Conservation (phyloP, 2,329 filamentous ascomycete species). For the Beauveria sp. region DNA sequence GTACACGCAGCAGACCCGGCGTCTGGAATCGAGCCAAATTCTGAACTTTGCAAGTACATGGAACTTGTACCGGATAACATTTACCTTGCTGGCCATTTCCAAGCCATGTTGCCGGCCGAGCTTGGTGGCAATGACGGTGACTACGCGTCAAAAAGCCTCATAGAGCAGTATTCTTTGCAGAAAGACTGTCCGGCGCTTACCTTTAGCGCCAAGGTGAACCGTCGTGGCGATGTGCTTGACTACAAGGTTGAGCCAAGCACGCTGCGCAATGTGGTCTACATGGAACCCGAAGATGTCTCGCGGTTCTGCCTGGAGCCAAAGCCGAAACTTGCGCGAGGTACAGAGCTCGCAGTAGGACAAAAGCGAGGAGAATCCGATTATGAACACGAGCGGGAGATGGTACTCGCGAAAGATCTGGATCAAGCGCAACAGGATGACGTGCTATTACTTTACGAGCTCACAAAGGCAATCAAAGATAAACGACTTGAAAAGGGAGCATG, state of each 20-base stretch:
- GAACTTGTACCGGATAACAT: conserved; percentile 52
- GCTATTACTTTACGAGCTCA: conserved; percentile 38
- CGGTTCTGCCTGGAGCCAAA: conserved; percentile 31
- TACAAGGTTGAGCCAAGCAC: conserved; percentile 45
- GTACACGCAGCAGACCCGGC: conserved; percentile 74
- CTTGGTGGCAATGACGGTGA: conserved; percentile 23
- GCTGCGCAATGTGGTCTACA: conserved; percentile 48
- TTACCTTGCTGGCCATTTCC: conserved; percentile 51
- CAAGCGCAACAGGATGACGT: conserved; percentile 38
- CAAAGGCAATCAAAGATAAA: conserved; percentile 33
- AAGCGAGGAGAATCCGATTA: conserved; percentile 13
- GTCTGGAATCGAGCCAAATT: conserved; percentile 55
- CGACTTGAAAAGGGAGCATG: conserved; percentile 42
- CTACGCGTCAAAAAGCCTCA: conserved; percentile 29
- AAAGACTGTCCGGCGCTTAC: conserved; percentile 47
- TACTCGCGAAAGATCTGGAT: conserved; percentile 33
- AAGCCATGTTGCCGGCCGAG: conserved; percentile 47
- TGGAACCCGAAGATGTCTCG: conserved; percentile 46
- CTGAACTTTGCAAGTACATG: conserved; percentile 52
- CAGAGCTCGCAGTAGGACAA: conserved; percentile 24
- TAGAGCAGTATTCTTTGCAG: conserved; percentile 48
- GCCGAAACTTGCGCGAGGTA: conserved; percentile 17
- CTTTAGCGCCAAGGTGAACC: conserved; percentile 52
- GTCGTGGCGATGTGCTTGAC: conserved; percentile 45
- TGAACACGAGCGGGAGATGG: conserved; percentile 35